Evolutionary conservation across 2,329 filamentous ascomycete species (phyloP).

Genomic region (Gliomastix tumulicola): DNA sequence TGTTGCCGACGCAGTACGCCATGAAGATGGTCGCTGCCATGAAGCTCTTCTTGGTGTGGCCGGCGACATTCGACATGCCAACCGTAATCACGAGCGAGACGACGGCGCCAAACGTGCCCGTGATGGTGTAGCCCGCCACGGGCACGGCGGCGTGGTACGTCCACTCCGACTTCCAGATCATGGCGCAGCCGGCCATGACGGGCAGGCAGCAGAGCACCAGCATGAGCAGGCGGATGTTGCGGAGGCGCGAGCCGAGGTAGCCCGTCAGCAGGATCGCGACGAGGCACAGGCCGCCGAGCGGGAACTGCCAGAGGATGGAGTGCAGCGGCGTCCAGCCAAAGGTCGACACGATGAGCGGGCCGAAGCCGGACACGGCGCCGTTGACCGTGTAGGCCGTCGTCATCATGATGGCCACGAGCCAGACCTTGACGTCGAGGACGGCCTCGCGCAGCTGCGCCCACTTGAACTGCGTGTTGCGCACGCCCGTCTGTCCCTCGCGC

Average conservation of each 20-base stretch:
- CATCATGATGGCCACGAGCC: slow-evolving; percentile 44
- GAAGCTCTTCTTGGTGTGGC: slow-evolving; percentile 35
- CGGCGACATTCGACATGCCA: slow-evolving; percentile 38
- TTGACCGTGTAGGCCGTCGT: slow-evolving; percentile 57
- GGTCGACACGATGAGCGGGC: slow-evolving; percentile 63
- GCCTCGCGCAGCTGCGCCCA: slow-evolving; percentile 35
- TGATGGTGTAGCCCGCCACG: slow-evolving; percentile 64
- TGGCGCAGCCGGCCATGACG: slow-evolving; percentile 65
- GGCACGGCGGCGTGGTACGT: slow-evolving; percentile 57
- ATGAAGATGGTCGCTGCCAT: slow-evolving; percentile 33
- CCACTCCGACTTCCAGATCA: slow-evolving; percentile 68
- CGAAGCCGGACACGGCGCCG: slow-evolving; percentile 64
- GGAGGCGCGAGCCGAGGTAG: slow-evolving; percentile 51
- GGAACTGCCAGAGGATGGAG: slow-evolving; percentile 69
- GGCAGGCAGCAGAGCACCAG: slow-evolving; percentile 62
- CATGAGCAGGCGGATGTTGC: slow-evolving; percentile 58
- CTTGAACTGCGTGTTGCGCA: slow-evolving; percentile 41
- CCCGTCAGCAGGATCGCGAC: slow-evolving; percentile 61
- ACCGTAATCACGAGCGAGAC: slow-evolving; percentile 51
- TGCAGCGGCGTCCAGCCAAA: slow-evolving; percentile 60
- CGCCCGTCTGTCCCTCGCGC: slow-evolving; percentile 38
- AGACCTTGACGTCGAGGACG: slow-evolving; percentile 39
- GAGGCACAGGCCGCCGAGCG: slow-evolving; percentile 62
- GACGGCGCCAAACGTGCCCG: slow-evolving; percentile 66
- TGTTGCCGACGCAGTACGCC: slow-evolving; percentile 33